A percentile compares a stretch with the other conserved stretches of the same genome.
These are phyloP conservation scores for Ogataea chonburiensis DNA, from an alignment of 805 yeast species.

Conservation along the genomic window DNA sequence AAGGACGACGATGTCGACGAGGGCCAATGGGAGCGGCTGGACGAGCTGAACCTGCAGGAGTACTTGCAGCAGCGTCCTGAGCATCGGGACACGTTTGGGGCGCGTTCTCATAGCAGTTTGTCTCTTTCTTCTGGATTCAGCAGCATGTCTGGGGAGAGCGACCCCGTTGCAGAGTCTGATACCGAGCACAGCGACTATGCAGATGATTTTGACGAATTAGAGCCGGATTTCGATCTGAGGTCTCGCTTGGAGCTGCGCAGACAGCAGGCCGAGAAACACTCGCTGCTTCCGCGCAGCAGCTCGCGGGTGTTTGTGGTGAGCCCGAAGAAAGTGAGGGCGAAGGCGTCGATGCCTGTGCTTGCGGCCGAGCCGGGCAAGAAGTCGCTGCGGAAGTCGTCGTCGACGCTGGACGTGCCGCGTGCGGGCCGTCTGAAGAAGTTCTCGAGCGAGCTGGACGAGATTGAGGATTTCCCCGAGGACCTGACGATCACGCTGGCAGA, in stretches of 20 bases:
- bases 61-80: conserved; percentile 13
- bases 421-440: not conserved
- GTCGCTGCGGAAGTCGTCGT: conserved; percentile 29
- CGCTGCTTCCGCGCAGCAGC: conserved; percentile 1
- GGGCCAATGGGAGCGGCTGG: conserved; percentile 22
- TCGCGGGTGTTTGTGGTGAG: conserved; percentile 10
- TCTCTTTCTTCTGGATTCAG: conserved; percentile 29
- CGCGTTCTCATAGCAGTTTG: conserved; percentile 25
- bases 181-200: conserved; percentile 35
- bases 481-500: conserved; percentile 31
- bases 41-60: conserved; percentile 17
- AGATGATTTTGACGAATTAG: conserved; percentile 28
- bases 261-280: conserved; percentile 17
- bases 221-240: conserved; percentile 15
- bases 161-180: conserved; percentile 29
- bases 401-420: conserved; percentile 30
- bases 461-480: conserved; percentile 29
- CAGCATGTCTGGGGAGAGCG: conserved; percentile 15
- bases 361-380: conserved; percentile 22
- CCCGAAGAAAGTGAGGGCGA: conserved; percentile 16
- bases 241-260: conserved; percentile 21
- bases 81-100: conserved; percentile 5
- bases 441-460: conserved; percentile 22
- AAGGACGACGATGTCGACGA: conserved; percentile 19
- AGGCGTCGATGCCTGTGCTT: conserved; percentile 30